A percentile compares a stretch with the other conserved stretches of the same genome.
phyloP scores from a whole-genome alignment of 2,329 filamentous ascomycete species.

The Simplicillium aogashimaense region DNA sequence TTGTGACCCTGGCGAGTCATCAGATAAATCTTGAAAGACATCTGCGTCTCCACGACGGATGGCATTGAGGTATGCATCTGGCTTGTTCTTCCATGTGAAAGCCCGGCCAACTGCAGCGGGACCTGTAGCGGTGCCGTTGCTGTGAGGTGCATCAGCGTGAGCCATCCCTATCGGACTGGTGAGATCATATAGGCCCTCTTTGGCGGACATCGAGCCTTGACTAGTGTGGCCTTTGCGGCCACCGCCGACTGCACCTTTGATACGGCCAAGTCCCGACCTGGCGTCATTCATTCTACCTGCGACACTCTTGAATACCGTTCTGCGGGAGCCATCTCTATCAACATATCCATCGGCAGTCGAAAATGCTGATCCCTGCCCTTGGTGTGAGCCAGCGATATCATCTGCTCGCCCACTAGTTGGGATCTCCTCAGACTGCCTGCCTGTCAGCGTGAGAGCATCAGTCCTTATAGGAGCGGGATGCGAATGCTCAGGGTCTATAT shows the following conservation, averaged over 20 bases:
- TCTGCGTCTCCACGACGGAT: slow-evolving; percentile 26
- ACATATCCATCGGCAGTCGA: slow-evolving; percentile 32
- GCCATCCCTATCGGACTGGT: not conserved
- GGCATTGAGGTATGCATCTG: slow-evolving; percentile 43
- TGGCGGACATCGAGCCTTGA: slow-evolving; percentile 36
- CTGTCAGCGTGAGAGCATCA: slow-evolving; percentile 24
- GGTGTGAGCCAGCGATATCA: not conserved
- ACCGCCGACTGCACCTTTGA: slow-evolving; percentile 73
- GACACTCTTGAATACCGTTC: slow-evolving; percentile 67
- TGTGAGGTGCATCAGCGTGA: slow-evolving; percentile 5
- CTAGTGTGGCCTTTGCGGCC: slow-evolving; percentile 41
- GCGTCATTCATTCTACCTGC: slow-evolving; percentile 72
- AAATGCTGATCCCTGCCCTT: slow-evolving; percentile 8
- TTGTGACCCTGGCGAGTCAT: slow-evolving; percentile 12
- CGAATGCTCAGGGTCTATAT: slow-evolving; percentile 33
- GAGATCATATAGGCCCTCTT: slow-evolving; percentile 38
- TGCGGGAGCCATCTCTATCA: slow-evolving; percentile 50
- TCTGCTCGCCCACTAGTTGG: not conserved
- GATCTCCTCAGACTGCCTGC: not conserved
- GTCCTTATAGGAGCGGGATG: slow-evolving; percentile 41
- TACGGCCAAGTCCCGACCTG: slow-evolving; percentile 70
- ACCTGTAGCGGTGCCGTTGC: slow-evolving; percentile 19
- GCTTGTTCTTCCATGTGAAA: slow-evolving; percentile 56
- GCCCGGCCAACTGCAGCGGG: slow-evolving; percentile 34
- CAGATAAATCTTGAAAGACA: slow-evolving; percentile 13